Percentiles rank a stretch among this genome's conserved stretches.
These are phyloP conservation scores for Blastocystis sp. DNA, from an alignment of 352 stramenopile species.

Conservation along the genomic window DNA sequence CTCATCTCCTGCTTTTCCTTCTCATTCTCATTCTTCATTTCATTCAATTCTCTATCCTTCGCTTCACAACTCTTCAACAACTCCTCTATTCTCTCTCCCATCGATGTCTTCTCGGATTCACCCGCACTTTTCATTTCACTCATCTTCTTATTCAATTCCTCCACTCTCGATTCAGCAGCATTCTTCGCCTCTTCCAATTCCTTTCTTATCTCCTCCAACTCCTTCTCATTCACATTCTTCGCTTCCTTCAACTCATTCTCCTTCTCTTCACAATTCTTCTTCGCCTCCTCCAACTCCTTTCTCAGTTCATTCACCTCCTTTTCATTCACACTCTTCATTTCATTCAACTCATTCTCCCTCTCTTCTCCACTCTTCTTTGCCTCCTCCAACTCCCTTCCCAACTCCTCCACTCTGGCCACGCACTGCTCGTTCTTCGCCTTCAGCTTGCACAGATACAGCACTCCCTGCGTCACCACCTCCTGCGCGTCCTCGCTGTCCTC, in stretches of 20 bases:
- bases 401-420: neutral
- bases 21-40: too few species aligned
- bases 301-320: neutral
- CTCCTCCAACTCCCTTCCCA: neutral
- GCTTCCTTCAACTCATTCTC: too few species aligned
- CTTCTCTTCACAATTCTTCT: neutral
- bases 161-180: too few species aligned
- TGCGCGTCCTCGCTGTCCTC: neutral
- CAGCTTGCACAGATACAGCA: neutral
- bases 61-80: neutral
- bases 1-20: neutral
- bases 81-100: neutral
- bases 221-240: neutral
- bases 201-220: neutral
- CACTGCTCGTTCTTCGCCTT: neutral
- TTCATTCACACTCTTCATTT: neutral
- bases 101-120: conserved; percentile 1
- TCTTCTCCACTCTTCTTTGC: conserved; percentile 5
- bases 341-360: neutral
- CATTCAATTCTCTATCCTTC: neutral
- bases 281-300: neutral
- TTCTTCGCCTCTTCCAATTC: too few species aligned
- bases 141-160: neutral
- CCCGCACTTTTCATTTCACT: neutral
- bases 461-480: neutral